phyloP scores from a whole-genome alignment of 805 yeast species.

The Starmerella khaoyaiensis region DNA sequence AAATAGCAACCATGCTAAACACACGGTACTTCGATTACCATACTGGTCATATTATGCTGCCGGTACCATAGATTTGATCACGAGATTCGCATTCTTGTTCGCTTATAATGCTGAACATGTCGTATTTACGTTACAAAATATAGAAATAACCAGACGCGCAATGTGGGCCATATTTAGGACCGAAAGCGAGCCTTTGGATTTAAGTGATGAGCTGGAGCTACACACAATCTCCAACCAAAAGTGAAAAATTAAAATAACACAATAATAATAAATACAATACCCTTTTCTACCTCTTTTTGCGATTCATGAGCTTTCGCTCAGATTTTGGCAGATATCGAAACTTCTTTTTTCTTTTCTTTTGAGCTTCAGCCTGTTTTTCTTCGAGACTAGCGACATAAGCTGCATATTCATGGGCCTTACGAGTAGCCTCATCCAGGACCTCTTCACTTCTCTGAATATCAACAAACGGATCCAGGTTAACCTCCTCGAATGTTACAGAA shows the following conservation, averaged over 20 bases:
- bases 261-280: background rate
- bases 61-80: conserved; percentile 43
- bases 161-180: conserved; percentile 78
- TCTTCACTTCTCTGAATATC: conserved; percentile 54
- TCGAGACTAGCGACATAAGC: conserved; percentile 43
- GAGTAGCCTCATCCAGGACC: conserved; percentile 59
- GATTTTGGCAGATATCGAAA: conserved; percentile 74
- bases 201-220: conserved; percentile 16
- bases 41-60: conserved; percentile 41
- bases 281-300: conserved; percentile 33
- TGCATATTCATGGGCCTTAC: conserved; percentile 75
- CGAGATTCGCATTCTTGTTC: conserved; percentile 69
- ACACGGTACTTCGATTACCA: conserved; percentile 33
- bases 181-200: conserved; percentile 52
- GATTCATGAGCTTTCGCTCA: conserved; percentile 49
- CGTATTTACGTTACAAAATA: conserved; percentile 49
- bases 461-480: conserved; percentile 50
- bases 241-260: background rate
- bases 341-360: conserved; percentile 39
- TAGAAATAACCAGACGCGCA: conserved; percentile 76
- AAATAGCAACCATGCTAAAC: background rate
- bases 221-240: conserved; percentile 1
- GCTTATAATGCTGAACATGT: conserved; percentile 45
- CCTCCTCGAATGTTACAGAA: conserved; percentile 45
- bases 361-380: conserved; percentile 22